These are phyloP conservation scores for Anastatica hierochuntica DNA, from an alignment of 345 rosid genomes.

Conservation along the genomic window DNA sequence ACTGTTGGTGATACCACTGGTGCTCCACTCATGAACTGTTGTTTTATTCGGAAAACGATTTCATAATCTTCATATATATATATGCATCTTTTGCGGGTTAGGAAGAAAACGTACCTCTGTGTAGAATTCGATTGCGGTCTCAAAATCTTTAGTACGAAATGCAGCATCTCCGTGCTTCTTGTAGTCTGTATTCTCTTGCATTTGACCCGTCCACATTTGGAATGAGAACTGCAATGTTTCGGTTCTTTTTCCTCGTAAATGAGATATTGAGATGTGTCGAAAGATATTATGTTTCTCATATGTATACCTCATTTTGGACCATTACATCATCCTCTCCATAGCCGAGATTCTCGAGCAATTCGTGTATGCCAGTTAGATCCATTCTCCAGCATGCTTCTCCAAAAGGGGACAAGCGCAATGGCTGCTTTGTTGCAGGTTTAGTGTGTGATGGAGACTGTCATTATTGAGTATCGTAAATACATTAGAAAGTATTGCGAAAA, in stretches of 20 bases:
- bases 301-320: slow-evolving; percentile 68
- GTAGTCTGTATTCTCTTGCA: slow-evolving; percentile 86
- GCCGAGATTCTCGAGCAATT: slow-evolving; percentile 68
- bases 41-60: neutral
- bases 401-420: slow-evolving; percentile 49
- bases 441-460: slow-evolving; percentile 56
- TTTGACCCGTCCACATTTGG: slow-evolving; percentile 93
- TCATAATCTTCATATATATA: neutral
- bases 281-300: neutral
- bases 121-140: slow-evolving; percentile 64
- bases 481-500: slow-evolving; percentile 2
- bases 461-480: slow-evolving; percentile 1
- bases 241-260: neutral
- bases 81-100: neutral
- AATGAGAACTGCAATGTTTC: slow-evolving; percentile 60
- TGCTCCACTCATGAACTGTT: slow-evolving; percentile 78
- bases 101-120: slow-evolving; percentile 51
- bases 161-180: slow-evolving; percentile 91
- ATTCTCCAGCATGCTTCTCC: slow-evolving; percentile 81
- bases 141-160: slow-evolving; percentile 79
- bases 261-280: neutral
- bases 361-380: slow-evolving; percentile 87
- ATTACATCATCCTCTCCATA: slow-evolving; percentile 95
- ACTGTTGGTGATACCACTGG: slow-evolving; percentile 88
- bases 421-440: slow-evolving; percentile 37